phyloP scores from a whole-genome alignment of 2,329 filamentous ascomycete species.

The Aspergillus sp. region DNA sequence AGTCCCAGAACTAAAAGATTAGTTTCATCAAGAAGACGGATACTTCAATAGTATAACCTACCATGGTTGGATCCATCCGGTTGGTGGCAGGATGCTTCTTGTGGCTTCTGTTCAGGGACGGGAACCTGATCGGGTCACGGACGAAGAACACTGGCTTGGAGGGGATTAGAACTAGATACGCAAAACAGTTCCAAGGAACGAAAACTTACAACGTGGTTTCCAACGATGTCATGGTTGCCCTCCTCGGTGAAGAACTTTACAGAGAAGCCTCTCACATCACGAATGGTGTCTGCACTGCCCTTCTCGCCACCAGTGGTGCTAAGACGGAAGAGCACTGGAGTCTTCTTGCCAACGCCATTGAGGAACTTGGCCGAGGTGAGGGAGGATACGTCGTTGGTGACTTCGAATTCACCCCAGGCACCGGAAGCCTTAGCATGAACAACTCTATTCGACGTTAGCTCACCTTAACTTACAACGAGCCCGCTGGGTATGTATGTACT shows the following conservation, averaged over 20 bases:
- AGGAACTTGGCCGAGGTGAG: constrained; percentile 58
- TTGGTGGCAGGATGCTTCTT: constrained; percentile 1
- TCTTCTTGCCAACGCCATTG: constrained; percentile 55
- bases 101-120: constrained; percentile 20
- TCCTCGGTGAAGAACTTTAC: constrained; percentile 76
- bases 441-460: constrained; percentile 32
- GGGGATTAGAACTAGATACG: background rate
- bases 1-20: constrained; percentile 58
- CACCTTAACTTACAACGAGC: background rate
- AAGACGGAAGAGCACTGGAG: constrained; percentile 38
- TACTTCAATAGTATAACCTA: background rate
- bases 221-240: constrained; percentile 63
- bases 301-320: constrained; percentile 33
- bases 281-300: constrained; percentile 75
- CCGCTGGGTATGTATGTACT: background rate
- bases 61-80: constrained; percentile 5
- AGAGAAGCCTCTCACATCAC: constrained; percentile 78
- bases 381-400: constrained; percentile 58
- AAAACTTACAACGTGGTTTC: constrained; percentile 35
- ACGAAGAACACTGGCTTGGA: constrained; percentile 39
- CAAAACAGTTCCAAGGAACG: background rate
- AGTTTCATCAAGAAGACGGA: background rate
- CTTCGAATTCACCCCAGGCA: constrained; percentile 61
- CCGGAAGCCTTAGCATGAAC: constrained; percentile 62
- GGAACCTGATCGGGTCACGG: constrained; percentile 42